Percentiles rank a stretch among this genome's conserved stretches.
Conservation (phyloP, 768 basidiomycete genomes). For the Podaxis sp. region DNA sequence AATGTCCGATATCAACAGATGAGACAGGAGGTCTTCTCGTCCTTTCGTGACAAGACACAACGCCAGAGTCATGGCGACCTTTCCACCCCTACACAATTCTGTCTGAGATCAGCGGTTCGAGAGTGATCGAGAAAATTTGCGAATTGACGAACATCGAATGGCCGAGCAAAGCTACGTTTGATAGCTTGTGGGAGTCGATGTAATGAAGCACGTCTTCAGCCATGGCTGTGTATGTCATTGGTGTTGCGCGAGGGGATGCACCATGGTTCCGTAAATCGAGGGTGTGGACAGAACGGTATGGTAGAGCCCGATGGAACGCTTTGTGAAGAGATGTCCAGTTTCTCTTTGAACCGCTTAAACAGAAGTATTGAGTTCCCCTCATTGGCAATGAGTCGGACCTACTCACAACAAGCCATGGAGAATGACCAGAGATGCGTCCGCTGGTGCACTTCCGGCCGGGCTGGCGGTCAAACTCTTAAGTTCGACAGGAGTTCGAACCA, state of each 20-base stretch:
- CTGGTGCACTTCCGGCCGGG: not conserved
- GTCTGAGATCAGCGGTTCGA: conserved; percentile 6
- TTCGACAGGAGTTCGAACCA: not conserved
- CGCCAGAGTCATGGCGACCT: conserved; percentile 74
- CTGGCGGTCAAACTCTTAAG: not conserved
- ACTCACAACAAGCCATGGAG: conserved; percentile 65
- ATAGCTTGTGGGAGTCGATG: conserved; percentile 50
- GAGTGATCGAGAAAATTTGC: not conserved
- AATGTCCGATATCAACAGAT: conserved; percentile 81
- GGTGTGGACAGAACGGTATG: conserved; percentile 70
- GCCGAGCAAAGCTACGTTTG: conserved; percentile 73
- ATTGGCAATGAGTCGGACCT: not conserved
- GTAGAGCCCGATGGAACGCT: conserved; percentile 59
- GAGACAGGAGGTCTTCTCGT: conserved; percentile 41
- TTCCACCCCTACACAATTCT: conserved; percentile 68
- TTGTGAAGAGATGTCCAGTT: conserved; percentile 87
- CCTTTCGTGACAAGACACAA: conserved; percentile 39
- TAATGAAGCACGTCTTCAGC: conserved; percentile 76
- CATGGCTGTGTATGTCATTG: conserved; percentile 80
- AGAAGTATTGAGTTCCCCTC: not conserved
- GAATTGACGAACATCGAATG: conserved; percentile 77
- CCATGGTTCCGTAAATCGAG: conserved; percentile 93
- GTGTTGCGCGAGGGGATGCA: conserved; percentile 67
- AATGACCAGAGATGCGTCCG: conserved; percentile 49
- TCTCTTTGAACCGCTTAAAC: conserved; percentile 75